Base-by-base conservation (phyloP, 208 protist species). In the Sergeia podlipaevii region DNA sequence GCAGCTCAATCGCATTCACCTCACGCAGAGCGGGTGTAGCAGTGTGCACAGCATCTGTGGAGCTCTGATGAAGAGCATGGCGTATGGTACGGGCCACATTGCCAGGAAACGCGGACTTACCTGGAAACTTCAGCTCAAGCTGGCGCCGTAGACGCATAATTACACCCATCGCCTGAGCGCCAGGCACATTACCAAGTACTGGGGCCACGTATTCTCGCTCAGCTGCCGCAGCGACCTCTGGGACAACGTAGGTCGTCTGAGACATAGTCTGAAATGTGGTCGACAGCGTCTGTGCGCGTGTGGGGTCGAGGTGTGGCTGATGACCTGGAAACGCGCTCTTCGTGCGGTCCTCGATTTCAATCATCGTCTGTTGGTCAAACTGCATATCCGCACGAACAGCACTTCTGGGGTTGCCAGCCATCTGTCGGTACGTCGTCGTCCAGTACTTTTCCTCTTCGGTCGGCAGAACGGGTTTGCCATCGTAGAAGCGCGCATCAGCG, bases 311-410 rank as follows among this genome's bases (percentile, higher is more conserved):
- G 52, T 89, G 73, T 4, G 84, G 82, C 62, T 96, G 90, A 51
- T 96, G 87, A 5, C 69, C 76, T 0, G 90, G 90, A 57, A 84
- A 94, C 30, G 71, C 67, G 28, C 75, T 76, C 36, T 80, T 49
- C n/a, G 62, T 88, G 42, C 45, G 76, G 52, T 92, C 76, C 33
- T 85, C 85, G 44, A 96, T 78, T 15, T 80, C 82, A 30, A 93
- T 68, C 46, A 95, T 65, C 17, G 75, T 85, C 20, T 34, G 15
- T 67, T 95, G 89, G 23, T 78, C 61, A 46, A 90, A 89, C 42
- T 69, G 53, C 23, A 60, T 52, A 11, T 65, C 48, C 36, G 41
- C 58, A 8, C n/a, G n/a, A n/a, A n/a, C n/a, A n/a, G n/a, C n/a
- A n/a, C n/a, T 45, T 13, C 47, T 23, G 11, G 39, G 60, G 36